phyloP scores from a whole-genome alignment of 2,329 filamentous ascomycete species.

The Exserohilum turcica region DNA sequence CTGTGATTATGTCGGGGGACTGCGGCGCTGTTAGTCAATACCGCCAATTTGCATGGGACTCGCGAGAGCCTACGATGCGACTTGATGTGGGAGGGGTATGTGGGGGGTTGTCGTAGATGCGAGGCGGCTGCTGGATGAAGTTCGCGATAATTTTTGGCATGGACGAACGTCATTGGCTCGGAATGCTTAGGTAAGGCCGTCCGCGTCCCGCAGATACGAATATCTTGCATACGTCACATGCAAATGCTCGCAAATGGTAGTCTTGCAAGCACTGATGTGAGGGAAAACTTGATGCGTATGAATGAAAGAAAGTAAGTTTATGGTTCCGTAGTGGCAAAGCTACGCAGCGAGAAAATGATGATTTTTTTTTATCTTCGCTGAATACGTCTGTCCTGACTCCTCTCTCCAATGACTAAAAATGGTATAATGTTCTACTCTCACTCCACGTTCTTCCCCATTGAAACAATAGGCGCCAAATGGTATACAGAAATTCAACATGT shows the following conservation, averaged over 20 bases:
- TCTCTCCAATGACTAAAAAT: constrained; percentile 16
- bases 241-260: not conserved
- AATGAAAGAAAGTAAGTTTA: not conserved
- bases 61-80: constrained; percentile 7
- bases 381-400: constrained; percentile 23
- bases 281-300: too few relatives aligned
- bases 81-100: not conserved
- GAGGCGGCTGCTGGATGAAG: constrained; percentile 15
- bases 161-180: constrained; percentile 3
- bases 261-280: not conserved
- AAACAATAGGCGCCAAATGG: constrained; percentile 16
- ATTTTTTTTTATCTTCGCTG: too few relatives aligned
- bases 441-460: constrained; percentile 17
- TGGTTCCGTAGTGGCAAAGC: not conserved
- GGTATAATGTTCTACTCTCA: constrained; percentile 40
- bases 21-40: constrained; percentile 1
- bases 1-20: constrained; percentile 4
- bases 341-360: too few relatives aligned
- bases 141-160: constrained; percentile 5
- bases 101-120: constrained; percentile 13
- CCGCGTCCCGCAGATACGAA: not conserved
- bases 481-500: constrained; percentile 22
- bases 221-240: not conserved
- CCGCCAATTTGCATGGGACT: not conserved
- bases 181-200: constrained; percentile 1